A percentile compares a stretch with the other conserved stretches of the same genome.
Conservation (phyloP, 2,329 filamentous ascomycete genomes). For the Aspergillus persii region DNA sequence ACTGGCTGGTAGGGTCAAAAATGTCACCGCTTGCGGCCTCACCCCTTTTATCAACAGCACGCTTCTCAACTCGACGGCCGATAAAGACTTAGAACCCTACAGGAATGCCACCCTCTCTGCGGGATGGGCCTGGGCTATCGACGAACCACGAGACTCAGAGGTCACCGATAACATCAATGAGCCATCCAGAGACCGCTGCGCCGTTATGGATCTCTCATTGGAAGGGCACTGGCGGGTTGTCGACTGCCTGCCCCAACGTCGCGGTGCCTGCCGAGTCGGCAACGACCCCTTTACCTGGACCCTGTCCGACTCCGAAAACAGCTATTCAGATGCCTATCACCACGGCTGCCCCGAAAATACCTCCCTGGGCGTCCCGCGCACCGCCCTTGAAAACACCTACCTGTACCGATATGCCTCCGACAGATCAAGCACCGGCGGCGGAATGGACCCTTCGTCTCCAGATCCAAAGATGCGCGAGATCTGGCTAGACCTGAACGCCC, state of each 20-base stretch:
- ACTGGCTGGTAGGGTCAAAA: slow-evolving; percentile 35
- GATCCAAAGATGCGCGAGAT: slow-evolving; percentile 37
- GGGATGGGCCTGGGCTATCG: slow-evolving; percentile 60
- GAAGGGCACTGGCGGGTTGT: slow-evolving; percentile 58
- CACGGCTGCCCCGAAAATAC: slow-evolving; percentile 50
- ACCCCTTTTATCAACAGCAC: slow-evolving; percentile 59
- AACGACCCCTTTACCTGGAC: slow-evolving; percentile 58
- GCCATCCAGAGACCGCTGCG: slow-evolving; percentile 52
- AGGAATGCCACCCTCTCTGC: slow-evolving; percentile 50
- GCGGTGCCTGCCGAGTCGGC: slow-evolving; percentile 56
- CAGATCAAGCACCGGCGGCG: slow-evolving; percentile 21
- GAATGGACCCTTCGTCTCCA: slow-evolving; percentile 24
- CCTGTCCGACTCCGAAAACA: slow-evolving; percentile 43
- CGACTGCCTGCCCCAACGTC: slow-evolving; percentile 52
- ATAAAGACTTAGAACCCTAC: slow-evolving; percentile 47
- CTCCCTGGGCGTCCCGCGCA: slow-evolving; percentile 58
- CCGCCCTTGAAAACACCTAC: slow-evolving; percentile 62
- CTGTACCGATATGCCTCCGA: slow-evolving; percentile 46
- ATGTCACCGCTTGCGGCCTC: slow-evolving; percentile 57
- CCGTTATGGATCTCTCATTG: slow-evolving; percentile 50
- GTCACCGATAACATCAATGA: slow-evolving; percentile 23
- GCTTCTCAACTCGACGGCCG: slow-evolving; percentile 52
- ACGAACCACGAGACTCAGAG: slow-evolving; percentile 53
- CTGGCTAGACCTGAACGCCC: slow-evolving; percentile 62
- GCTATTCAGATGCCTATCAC: slow-evolving; percentile 45